Percentiles rank a stretch among this genome's conserved stretches.
Conservation (phyloP, 805 yeast species). For the Candida insectalens region DNA sequence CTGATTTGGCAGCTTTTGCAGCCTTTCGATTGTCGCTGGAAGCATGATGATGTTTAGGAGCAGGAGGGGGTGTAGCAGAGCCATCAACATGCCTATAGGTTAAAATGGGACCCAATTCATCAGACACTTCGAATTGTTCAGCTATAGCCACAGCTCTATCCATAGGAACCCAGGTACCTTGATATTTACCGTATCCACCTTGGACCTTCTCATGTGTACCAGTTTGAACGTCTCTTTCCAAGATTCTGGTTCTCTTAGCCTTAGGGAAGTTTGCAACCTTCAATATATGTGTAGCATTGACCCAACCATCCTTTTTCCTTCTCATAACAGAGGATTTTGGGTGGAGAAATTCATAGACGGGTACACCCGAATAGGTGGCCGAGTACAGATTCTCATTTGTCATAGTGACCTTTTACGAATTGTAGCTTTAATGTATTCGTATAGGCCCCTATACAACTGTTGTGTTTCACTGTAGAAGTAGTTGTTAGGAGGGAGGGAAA, state of each 20-base stretch:
- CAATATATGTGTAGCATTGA: slow-evolving; percentile 89
- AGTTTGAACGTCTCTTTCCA: slow-evolving; percentile 87
- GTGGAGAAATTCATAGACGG: slow-evolving; percentile 69
- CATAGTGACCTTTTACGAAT: too few species aligned
- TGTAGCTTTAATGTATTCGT: too few species aligned
- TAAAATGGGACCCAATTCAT: slow-evolving; percentile 54
- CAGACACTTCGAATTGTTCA: slow-evolving; percentile 52
- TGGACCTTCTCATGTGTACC: slow-evolving; percentile 90
- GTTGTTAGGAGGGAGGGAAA: too few species aligned
- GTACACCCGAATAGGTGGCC: slow-evolving; percentile 72
- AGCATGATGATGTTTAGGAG: slow-evolving; percentile 61
- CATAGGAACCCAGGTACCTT: slow-evolving; percentile 94
- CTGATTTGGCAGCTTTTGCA: not conserved
- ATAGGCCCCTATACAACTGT: too few species aligned
- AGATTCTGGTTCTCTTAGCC: slow-evolving; percentile 84
- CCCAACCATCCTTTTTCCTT: slow-evolving; percentile 70
- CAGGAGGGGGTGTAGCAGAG: slow-evolving; percentile 43
- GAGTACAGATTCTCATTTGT: slow-evolving; percentile 38
- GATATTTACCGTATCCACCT: slow-evolving; percentile 96
- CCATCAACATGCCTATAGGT: slow-evolving; percentile 47
- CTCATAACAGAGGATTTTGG: slow-evolving; percentile 72
- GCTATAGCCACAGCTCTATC: slow-evolving; percentile 65
- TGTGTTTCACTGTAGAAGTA: too few species aligned
- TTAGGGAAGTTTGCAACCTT: slow-evolving; percentile 92
- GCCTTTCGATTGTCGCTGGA: slow-evolving; percentile 29